Percentiles rank a stretch among this genome's conserved stretches.
phyloP scores from a whole-genome alignment of 495 filamentous ascomycete species.

The Emericellopsis terricola region DNA sequence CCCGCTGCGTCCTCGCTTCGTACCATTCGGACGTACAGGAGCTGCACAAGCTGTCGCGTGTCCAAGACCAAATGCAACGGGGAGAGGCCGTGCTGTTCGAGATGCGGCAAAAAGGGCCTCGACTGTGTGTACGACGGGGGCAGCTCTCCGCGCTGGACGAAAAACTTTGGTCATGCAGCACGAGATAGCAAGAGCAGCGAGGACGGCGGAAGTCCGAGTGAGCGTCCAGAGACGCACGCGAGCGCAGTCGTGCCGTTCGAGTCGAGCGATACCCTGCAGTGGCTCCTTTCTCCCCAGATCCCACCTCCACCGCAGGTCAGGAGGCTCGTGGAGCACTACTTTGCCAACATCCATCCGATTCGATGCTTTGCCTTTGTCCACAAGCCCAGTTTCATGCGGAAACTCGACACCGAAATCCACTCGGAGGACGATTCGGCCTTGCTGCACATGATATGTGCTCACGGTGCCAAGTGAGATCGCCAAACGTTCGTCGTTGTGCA shows the following conservation, averaged over 20 bases:
- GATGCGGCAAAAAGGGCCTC: constrained; percentile 11
- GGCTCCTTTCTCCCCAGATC: constrained; percentile 5
- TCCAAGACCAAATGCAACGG: constrained; percentile 20
- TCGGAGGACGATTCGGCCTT: constrained; percentile 9
- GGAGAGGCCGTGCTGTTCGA: constrained; percentile 13
- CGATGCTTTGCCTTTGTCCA: constrained; percentile 20
- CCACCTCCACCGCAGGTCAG: constrained; percentile 9
- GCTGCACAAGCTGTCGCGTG: constrained; percentile 14
- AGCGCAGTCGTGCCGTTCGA: background rate
- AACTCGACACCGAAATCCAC: constrained; percentile 10
- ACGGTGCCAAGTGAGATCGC: constrained; percentile 16
- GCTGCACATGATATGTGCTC: constrained; percentile 16
- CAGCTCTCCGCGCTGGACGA: constrained; percentile 13
- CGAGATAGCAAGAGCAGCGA: background rate
- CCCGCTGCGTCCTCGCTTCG: constrained; percentile 2
- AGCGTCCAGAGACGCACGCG: background rate
- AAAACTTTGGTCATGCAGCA: background rate
- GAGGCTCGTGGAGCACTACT: constrained; percentile 16
- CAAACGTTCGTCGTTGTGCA: background rate
- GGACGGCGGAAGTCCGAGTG: background rate
- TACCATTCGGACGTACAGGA: constrained; percentile 16
- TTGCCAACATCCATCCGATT: constrained; percentile 18
- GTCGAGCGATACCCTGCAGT: background rate
- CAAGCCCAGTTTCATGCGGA: constrained; percentile 15
- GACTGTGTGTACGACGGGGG: constrained; percentile 15